These are phyloP conservation scores for Phlebiopsis gigantea DNA, from an alignment of 768 basidiomycete species.

Conservation along the genomic window DNA sequence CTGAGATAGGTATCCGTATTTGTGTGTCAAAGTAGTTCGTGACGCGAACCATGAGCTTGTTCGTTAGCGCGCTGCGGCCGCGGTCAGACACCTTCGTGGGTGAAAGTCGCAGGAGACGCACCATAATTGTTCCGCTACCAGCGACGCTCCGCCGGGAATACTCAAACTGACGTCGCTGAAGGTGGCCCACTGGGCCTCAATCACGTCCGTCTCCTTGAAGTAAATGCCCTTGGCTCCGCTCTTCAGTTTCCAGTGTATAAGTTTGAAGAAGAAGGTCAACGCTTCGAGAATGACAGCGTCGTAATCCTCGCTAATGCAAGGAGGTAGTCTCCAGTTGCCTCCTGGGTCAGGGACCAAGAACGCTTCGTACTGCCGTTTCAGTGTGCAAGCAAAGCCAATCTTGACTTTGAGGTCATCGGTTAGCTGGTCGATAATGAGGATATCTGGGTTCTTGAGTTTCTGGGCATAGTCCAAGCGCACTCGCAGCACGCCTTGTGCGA, in stretches of 20 bases:
- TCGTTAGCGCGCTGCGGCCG: conserved; percentile 71
- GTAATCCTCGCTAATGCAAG: conserved; percentile 86
- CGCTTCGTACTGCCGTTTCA: conserved; percentile 92
- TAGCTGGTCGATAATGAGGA: conserved; percentile 91
- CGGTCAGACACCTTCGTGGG: neutral
- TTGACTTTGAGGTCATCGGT: conserved; percentile 88
- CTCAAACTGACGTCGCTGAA: conserved; percentile 90
- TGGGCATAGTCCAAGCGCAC: conserved; percentile 86
- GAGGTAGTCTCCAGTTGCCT: conserved; percentile 84
- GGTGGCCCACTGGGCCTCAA: conserved; percentile 95
- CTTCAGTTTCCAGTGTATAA: conserved; percentile 95
- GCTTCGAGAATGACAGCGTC: conserved; percentile 86
- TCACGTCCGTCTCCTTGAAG: conserved; percentile 97
- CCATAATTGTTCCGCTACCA: conserved; percentile 97
- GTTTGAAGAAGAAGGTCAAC: conserved; percentile 82
- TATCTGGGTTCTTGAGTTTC: conserved; percentile 82
- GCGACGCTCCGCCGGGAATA: conserved; percentile 77
- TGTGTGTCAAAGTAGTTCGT: conserved; percentile 95
- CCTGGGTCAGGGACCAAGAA: conserved; percentile 83
- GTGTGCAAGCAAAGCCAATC: conserved; percentile 88
- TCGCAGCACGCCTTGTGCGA: conserved; percentile 87
- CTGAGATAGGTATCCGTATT: conserved; percentile 62
- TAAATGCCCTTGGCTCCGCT: conserved; percentile 87
- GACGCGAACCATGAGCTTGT: conserved; percentile 88
- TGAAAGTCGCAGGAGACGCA: conserved; percentile 31